Evolutionary conservation across 2,329 filamentous ascomycete species (phyloP), one percentile per base, ranked within the genome.

Genomic region (Chaetomiaceae sp.): DNA sequence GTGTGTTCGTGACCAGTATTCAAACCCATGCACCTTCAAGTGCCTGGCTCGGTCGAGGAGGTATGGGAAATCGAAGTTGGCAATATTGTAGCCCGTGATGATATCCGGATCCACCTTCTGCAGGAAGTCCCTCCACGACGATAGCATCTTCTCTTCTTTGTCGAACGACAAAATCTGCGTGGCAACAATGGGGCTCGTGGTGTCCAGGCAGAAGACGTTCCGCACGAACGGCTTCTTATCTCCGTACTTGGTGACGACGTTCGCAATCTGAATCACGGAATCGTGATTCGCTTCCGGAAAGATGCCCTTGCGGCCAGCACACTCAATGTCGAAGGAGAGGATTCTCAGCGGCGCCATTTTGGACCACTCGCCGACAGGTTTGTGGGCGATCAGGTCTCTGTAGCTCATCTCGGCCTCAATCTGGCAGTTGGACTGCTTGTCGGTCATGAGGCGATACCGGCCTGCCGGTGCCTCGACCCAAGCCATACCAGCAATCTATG

Each of bases 61-160:
- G 62, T 98, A 98, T 0, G 91, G 91, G 54, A 98, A 97, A 71
- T 98, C 93, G 67, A 98, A 98, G 69, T 98, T 98, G 62, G 87
- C 74, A 68, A 95, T 98, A 66, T 98, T 98, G 81, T 98, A 98
- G 37, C 93, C 93, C 45, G 94, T 98, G 60, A 98, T 95, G 54
- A 98, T 86, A 68, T 98, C 93, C 0, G 93, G 91, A 56, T 98
- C 93, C 1, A 93, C 88, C 58, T 88, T 81, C 57, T 94, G 76
- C 14, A 98, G 67, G 55, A 98, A 98, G 49, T 94, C 78, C 59
- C 86, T 83, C 93, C 93, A 98, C 34, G 83, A 81, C 67, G 84
- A 81, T n/a, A 98, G 74, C 90, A 98, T 93, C 51, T 89, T 81
- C 45, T 85, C 81, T 64, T 98, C 93, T 35, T 78, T 76, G 15